A percentile compares a stretch with the other conserved stretches of the same genome.
These are phyloP conservation scores for Trifolium dubium DNA, from an alignment of 306 rosid genomes.

Conservation along the genomic window DNA sequence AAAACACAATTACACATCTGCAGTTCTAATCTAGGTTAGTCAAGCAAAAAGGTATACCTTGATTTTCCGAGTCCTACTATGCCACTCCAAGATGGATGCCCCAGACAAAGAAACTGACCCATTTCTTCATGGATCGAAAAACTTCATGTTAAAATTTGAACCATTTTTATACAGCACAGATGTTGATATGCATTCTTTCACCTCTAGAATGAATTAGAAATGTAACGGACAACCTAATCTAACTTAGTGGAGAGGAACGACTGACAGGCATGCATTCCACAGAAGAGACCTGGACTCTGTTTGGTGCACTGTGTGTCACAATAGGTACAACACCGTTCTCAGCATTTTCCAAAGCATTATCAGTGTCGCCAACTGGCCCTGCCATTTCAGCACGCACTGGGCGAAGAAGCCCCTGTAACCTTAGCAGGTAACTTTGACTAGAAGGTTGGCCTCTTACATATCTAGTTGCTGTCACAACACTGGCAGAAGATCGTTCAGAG, in stretches of 20 bases:
- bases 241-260: constrained; percentile 53
- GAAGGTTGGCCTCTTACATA: constrained; percentile 78
- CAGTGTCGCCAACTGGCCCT: constrained; percentile 53
- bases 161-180: constrained; percentile 45
- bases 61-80: constrained; percentile 41
- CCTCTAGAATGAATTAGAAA: constrained; percentile 54
- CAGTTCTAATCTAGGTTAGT: constrained; percentile 45
- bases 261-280: constrained; percentile 46
- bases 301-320: constrained; percentile 43
- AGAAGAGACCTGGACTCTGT: constrained; percentile 43
- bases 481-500: constrained; percentile 72
- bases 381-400: constrained; percentile 70
- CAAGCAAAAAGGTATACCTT: constrained; percentile 28
- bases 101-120: constrained; percentile 42
- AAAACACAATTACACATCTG: constrained; percentile 31
- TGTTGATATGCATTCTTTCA: constrained; percentile 43
- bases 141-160: constrained; percentile 52
- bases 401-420: constrained; percentile 81
- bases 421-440: constrained; percentile 82
- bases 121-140: constrained; percentile 53
- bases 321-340: constrained; percentile 58
- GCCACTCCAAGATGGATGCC: constrained; percentile 28
- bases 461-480: constrained; percentile 69
- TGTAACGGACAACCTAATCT: constrained; percentile 44
- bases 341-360: constrained; percentile 55